phyloP scores from a whole-genome alignment of 495 filamentous ascomycete genomes.

The Hypomontagnella monticulosa region DNA sequence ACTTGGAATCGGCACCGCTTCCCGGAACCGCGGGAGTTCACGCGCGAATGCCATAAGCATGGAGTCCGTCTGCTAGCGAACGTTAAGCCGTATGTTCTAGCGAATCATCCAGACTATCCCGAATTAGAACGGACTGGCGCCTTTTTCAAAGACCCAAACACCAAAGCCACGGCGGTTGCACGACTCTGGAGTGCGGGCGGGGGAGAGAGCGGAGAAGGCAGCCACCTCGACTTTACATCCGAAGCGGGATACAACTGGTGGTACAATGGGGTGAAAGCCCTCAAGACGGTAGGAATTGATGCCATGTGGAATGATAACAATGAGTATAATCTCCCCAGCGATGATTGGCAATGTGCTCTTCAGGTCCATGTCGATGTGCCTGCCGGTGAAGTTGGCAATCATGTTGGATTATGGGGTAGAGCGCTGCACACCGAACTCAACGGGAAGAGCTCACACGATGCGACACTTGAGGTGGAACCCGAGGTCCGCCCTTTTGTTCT shows the following conservation, averaged over 20 bases:
- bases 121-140: conserved; percentile 62
- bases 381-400: conserved; percentile 43
- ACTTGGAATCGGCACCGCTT: conserved; percentile 75
- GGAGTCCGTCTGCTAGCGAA: conserved; percentile 74
- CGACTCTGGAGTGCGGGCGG: conserved; percentile 75
- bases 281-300: conserved; percentile 70
- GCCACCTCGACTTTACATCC: conserved; percentile 76
- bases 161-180: conserved; percentile 62
- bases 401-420: conserved; percentile 71
- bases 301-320: conserved; percentile 83
- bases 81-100: conserved; percentile 74
- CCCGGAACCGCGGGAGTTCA: conserved; percentile 69
- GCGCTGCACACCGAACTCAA: conserved; percentile 71
- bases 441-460: conserved; percentile 72
- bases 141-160: conserved; percentile 68
- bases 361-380: conserved; percentile 48
- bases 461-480: conserved; percentile 63
- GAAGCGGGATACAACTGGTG: conserved; percentile 72
- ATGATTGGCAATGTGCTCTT: conserved; percentile 69
- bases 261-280: conserved; percentile 68
- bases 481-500: conserved; percentile 69
- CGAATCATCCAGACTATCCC: conserved; percentile 70
- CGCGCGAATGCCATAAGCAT: conserved; percentile 65
- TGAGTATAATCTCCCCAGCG: conserved; percentile 72
- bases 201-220: conserved; percentile 72